Base-by-base conservation (phyloP, 2,329 filamentous ascomycete species). In the Alternaria atra region DNA sequence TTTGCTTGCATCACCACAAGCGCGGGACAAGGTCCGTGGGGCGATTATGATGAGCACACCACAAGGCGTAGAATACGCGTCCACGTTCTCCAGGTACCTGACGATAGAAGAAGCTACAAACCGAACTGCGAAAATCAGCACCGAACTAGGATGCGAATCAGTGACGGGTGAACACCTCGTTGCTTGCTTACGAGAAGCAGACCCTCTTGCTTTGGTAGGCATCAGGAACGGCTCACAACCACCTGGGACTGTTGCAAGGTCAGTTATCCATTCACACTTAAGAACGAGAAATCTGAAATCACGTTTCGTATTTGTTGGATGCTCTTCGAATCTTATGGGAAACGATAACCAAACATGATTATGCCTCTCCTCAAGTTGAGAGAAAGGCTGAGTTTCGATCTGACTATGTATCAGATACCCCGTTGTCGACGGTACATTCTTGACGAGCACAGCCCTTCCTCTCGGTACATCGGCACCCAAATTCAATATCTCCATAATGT, bases 1-100 rank as follows among this genome's bases (percentile, higher is more conserved):
- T 10, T 66, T 86, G 52, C 77, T 86, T 65, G 83, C 82, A 3
- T 84, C 82, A 3, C 83, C 84, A 2, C 77, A 80, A 55, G 81
- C 83, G 1, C 73, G 73, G 3, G 81, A 81, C 15, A 83, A 84
- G 65, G 85, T 86, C 63, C 77, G 80, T 1, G 80, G 73, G 6
- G 85, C 84, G 2, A 82, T 86, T 48, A 64, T 77, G 52, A 63
- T 68, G 62, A 73, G 70, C 53, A 72, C 67, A 39, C 70, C 65
- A 65, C 35, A 37, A n/a, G 35, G 35, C 35, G 35, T 37, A 37
- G 35, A 63, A 6, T 72, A 71, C 53, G 71, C 67, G 4, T 63
- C 66, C 1, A 61, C 64, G 0, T 76, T 69, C 52, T 68, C 68
- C 1, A 46, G 65, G 6, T 77, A 78, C 42, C 50, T 63, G 32